Evolutionary conservation across 2,329 filamentous ascomycete genomes (phyloP).

Genomic region (Teratosphaeria pseudoeucalypti): DNA sequence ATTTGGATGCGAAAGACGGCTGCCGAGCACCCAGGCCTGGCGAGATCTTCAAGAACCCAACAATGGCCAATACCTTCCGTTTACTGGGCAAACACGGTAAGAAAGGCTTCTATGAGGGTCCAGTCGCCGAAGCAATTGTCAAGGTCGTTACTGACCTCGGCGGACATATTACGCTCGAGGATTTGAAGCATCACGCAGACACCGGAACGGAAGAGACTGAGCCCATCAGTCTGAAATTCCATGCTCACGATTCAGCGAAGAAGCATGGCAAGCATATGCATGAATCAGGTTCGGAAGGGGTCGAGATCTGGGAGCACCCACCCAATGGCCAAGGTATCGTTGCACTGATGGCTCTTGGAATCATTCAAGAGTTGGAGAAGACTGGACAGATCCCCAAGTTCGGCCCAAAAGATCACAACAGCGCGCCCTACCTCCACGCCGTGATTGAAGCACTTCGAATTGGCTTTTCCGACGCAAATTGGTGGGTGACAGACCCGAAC

Average conservation of each 20-base stretch:
- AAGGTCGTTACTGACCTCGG: conserved; percentile 67
- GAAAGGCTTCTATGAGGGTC: conserved; percentile 80
- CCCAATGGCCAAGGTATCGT: conserved; percentile 95
- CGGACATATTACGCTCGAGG: conserved; percentile 67
- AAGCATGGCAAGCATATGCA: conserved; percentile 36
- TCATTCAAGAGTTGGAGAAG: conserved; percentile 75
- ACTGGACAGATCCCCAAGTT: conserved; percentile 65
- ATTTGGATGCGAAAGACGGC: conserved; percentile 56
- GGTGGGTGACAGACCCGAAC: conserved; percentile 82
- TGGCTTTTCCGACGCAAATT: conserved; percentile 78
- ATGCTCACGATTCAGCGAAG: conserved; percentile 47
- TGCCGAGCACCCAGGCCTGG: conserved; percentile 66
- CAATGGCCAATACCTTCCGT: conserved; percentile 70
- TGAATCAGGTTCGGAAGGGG: conserved; percentile 40
- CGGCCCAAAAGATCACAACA: conserved; percentile 65
- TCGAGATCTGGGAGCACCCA: conserved; percentile 92
- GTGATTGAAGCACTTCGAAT: conserved; percentile 81
- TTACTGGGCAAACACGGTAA: conserved; percentile 71
- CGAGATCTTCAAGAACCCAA: conserved; percentile 81
- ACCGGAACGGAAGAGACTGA: conserved; percentile 68
- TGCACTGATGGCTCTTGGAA: conserved; percentile 85
- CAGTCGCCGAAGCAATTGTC: conserved; percentile 70
- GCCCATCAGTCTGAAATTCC: conserved; percentile 60
- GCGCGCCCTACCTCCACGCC: conserved; percentile 62
- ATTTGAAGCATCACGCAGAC: conserved; percentile 67